phyloP scores from a whole-genome alignment of 768 basidiomycete species.

The Jaapia argillacea region DNA sequence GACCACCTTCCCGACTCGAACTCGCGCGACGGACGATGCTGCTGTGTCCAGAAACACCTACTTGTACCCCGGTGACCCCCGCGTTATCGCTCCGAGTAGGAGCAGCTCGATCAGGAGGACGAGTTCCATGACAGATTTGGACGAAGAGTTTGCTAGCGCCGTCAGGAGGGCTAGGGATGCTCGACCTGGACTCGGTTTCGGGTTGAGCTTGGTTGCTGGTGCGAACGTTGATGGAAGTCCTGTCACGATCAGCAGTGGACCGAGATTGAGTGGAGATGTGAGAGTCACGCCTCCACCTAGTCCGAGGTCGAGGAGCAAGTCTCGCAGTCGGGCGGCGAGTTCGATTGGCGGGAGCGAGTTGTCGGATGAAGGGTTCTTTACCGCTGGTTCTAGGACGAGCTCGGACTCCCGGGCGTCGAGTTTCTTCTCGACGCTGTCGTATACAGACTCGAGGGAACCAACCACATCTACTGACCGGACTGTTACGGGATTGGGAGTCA shows the following conservation, averaged over 20 bases:
- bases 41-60: slow-evolving; percentile 58
- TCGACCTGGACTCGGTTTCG: slow-evolving; percentile 33
- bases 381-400: slow-evolving; percentile 25
- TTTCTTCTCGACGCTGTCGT: slow-evolving; percentile 27
- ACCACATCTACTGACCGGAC: slow-evolving; percentile 16
- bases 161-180: slow-evolving; percentile 30
- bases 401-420: slow-evolving; percentile 21
- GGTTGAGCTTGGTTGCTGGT: slow-evolving; percentile 31
- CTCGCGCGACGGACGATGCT: slow-evolving; percentile 64
- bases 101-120: slow-evolving; percentile 50
- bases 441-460: slow-evolving; percentile 11
- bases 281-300: slow-evolving; percentile 37
- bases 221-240: slow-evolving; percentile 43
- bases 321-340: slow-evolving; percentile 14
- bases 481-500: slow-evolving; percentile 19
- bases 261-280: slow-evolving; percentile 31
- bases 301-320: slow-evolving; percentile 17
- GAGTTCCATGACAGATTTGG: slow-evolving; percentile 74
- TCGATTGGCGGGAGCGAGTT: slow-evolving; percentile 18
- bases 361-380: slow-evolving; percentile 39
- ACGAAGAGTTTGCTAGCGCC: slow-evolving; percentile 40
- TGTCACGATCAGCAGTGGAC: slow-evolving; percentile 65
- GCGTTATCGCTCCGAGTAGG: slow-evolving; percentile 61
- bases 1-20: slow-evolving; percentile 51
- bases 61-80: slow-evolving; percentile 62